Percentiles rank a stretch among this genome's conserved stretches.
phyloP scores from a whole-genome alignment of 768 basidiomycete genomes.

The Leucocoprinus leucothites region DNA sequence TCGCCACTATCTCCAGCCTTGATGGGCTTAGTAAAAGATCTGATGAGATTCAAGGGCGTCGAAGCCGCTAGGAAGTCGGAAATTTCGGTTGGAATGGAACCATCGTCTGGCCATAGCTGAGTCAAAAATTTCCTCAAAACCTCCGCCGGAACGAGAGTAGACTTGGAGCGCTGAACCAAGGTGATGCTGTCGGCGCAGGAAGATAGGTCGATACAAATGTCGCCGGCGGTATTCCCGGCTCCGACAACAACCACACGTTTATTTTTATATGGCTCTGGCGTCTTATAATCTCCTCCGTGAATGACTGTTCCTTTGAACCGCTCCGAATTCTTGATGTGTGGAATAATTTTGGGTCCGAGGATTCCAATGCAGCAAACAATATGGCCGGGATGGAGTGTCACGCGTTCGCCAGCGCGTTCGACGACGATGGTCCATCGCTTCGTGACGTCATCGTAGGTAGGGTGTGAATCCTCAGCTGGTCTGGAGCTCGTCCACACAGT shows the following conservation, averaged over 20 bases:
- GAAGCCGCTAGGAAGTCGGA: neutral
- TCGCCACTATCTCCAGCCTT: constrained; percentile 6
- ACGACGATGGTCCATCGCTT: constrained; percentile 6
- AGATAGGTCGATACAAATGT: constrained; percentile 8
- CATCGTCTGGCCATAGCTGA: constrained; percentile 5
- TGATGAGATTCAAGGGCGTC: neutral
- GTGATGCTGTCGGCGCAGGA: constrained; percentile 1
- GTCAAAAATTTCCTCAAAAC: neutral
- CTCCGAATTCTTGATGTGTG: neutral
- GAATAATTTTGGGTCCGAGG: neutral
- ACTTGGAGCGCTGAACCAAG: constrained; percentile 4
- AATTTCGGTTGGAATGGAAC: constrained; percentile 1
- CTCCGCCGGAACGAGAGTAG: neutral
- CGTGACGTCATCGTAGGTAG: neutral
- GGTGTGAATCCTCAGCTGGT: neutral
- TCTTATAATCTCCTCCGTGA: constrained; percentile 4
- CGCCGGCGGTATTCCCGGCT: constrained; percentile 2
- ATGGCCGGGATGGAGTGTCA: constrained; percentile 7
- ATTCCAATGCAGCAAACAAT: constrained; percentile 8
- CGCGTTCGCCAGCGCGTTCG: constrained; percentile 1
- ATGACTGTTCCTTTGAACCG: constrained; percentile 6
- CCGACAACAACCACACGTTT: constrained; percentile 6
- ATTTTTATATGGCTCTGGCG: neutral
- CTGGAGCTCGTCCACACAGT: constrained; percentile 8
- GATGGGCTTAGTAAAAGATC: neutral